Conservation (phyloP, 345 rosid genomes). For the Diplotaxis tenuifolia region DNA sequence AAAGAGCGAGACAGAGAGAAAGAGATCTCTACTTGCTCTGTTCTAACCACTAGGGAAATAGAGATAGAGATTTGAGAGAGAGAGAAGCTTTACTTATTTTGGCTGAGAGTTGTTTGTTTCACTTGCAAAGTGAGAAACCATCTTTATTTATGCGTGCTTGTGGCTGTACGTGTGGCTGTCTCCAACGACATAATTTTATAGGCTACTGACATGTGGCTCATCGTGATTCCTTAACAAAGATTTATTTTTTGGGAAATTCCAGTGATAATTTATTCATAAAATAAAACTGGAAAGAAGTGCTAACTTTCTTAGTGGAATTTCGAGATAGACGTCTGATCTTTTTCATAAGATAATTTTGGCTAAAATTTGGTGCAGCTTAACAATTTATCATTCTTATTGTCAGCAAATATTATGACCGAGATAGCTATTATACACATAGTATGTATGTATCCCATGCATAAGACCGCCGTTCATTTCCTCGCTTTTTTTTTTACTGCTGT, state of each 20-base stretch:
- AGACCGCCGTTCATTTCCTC: not conserved
- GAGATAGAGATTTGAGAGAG: not conserved
- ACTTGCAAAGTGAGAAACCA: constrained; percentile 28
- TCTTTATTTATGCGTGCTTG: constrained; percentile 31
- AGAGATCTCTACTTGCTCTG: constrained; percentile 8
- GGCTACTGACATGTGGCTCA: not conserved
- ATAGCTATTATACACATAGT: not conserved
- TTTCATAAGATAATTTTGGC: not conserved
- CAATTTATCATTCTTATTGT: not conserved
- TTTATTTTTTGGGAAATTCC: not conserved
- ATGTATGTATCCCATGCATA: not conserved
- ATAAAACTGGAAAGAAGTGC: not conserved
- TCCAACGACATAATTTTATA: not conserved
- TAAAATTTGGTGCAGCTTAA: not conserved
- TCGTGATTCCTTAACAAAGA: not conserved
- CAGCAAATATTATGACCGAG: not conserved
- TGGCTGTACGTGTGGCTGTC: constrained; percentile 6
- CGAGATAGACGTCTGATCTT: constrained; percentile 16
- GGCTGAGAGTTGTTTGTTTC: not conserved
- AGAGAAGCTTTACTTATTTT: not conserved
- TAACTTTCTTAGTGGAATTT: constrained; percentile 17
- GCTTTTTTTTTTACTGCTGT: not conserved
- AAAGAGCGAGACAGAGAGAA: not conserved
- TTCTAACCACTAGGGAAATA: constrained; percentile 12
- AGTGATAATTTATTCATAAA: not conserved